Conservation (phyloP, 208 protist genomes). For the Wallacemonas sp. region DNA sequence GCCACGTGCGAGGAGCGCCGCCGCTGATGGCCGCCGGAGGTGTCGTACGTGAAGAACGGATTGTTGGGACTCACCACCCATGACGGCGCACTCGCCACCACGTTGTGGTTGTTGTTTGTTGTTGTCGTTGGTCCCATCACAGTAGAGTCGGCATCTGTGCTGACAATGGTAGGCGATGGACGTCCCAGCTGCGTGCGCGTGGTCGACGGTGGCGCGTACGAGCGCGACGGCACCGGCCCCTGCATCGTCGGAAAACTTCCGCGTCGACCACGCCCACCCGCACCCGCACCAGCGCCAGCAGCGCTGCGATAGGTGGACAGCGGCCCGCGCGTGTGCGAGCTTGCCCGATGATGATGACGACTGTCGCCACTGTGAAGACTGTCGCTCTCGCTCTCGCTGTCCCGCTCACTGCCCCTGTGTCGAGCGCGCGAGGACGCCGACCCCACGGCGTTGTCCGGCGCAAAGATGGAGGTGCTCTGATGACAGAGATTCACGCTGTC, state of each 20-base stretch:
- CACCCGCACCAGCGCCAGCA: too few species aligned
- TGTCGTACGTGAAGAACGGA: constrained; percentile 11
- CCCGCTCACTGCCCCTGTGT: background rate
- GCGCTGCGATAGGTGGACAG: too few species aligned
- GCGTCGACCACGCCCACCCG: background rate
- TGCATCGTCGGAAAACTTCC: background rate
- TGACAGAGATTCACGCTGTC: background rate
- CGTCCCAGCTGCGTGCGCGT: background rate
- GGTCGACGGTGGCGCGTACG: background rate
- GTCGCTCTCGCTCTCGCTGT: background rate
- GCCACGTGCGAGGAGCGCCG: background rate
- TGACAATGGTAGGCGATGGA: background rate
- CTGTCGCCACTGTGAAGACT: background rate
- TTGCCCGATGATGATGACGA: background rate
- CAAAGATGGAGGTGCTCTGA: background rate
- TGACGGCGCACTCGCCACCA: background rate
- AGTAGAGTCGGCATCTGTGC: background rate
- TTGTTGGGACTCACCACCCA: background rate
- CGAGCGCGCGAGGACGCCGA: background rate
- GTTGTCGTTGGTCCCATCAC: background rate
- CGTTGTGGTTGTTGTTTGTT: background rate
- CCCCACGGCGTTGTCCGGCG: background rate
- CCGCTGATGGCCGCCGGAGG: background rate
- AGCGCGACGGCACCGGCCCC: background rate
- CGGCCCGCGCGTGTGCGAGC: background rate